A percentile compares a stretch with the other conserved stretches of the same genome.
Evolutionary conservation across 768 basidiomycete genomes (phyloP).

Genomic region (Xerocomellus amylosporus): DNA sequence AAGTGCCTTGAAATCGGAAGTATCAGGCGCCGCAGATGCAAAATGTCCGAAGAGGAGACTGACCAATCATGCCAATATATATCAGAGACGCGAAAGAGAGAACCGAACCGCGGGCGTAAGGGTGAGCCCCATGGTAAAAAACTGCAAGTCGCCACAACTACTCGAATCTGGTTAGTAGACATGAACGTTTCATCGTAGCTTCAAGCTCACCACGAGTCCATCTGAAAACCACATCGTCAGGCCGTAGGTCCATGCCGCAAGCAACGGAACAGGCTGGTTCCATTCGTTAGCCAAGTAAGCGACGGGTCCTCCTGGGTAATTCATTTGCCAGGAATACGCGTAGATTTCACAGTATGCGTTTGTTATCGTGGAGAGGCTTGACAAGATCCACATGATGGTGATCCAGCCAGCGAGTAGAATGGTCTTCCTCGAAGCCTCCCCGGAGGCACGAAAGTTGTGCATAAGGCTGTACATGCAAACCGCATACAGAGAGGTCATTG

Average conservation of each 20-base stretch:
- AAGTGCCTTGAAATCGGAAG: neutral
- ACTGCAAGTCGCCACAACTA: neutral
- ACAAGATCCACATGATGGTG: neutral
- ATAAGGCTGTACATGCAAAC: neutral
- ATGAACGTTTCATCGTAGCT: neutral
- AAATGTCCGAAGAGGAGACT: neutral
- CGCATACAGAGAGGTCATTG: neutral
- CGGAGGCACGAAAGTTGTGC: neutral
- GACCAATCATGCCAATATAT: neutral
- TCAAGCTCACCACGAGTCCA: neutral
- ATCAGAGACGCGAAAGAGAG: neutral
- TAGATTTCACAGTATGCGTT: neutral
- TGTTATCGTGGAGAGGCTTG: neutral
- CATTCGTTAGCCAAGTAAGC: neutral
- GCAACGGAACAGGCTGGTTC: neutral
- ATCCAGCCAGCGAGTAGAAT: neutral
- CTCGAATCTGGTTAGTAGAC: neutral
- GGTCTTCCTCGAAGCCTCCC: neutral
- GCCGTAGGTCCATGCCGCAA: neutral
- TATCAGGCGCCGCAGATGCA: neutral
- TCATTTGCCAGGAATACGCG: neutral
- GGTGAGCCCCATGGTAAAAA: neutral
- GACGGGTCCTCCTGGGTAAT: slow-evolving; percentile 1
- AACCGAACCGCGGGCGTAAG: neutral
- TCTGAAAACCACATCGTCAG: neutral